Base-by-base conservation (phyloP, 176 grass and related monocot genomes). In the Musa troglodytarum region DNA sequence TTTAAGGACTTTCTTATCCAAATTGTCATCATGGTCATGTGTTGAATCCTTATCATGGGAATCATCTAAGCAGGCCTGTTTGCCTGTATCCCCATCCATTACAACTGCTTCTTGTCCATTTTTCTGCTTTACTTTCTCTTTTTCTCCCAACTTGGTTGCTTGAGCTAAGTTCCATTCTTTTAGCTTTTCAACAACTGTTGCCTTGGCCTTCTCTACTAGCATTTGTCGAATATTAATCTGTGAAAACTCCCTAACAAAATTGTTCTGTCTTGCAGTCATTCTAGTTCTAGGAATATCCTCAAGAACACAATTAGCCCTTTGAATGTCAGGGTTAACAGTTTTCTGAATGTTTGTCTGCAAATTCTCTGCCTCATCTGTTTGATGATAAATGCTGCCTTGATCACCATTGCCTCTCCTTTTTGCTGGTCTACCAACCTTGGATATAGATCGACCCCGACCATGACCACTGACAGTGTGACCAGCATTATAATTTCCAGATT, bases 121-220 rank as follows among this genome's bases (percentile, higher is more conserved):
- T 74, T 77, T 84, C 84, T 54, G 9, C 22, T 65, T 73, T 24
- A 23, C 20, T 54, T 19, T 63, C 6, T 64, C 34, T 23, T 73
- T 73, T 17, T 85, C 86, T 76, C 68, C 82, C 65, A 50, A 70
- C 50, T 52, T 75, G 1, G 51, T 79, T 71, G 69, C 77, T 57
- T 82, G 66, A 74, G 69, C 58, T 29, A 87, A 53, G 72, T 80
- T 90, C 69, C 89, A 81, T 53, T 86, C 86, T 70, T 83, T 63
- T 49, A 92, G 69, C 77, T 89, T 97, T 53, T 71, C 81, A 67
- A 55, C 49, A 66, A 93, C 26, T 19, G 83, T 53, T 50, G 49
- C 71, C 78, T 83, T 92, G 61, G 86, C 79, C 82, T 93, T 88
- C 79, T 93, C 88, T 68, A 92, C 59, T 57, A 97, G 87, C 43